Evolutionary conservation across 345 rosid species (phyloP), one percentile per base, ranked within the genome.

Genomic region (Rhodamnia rubescens): DNA sequence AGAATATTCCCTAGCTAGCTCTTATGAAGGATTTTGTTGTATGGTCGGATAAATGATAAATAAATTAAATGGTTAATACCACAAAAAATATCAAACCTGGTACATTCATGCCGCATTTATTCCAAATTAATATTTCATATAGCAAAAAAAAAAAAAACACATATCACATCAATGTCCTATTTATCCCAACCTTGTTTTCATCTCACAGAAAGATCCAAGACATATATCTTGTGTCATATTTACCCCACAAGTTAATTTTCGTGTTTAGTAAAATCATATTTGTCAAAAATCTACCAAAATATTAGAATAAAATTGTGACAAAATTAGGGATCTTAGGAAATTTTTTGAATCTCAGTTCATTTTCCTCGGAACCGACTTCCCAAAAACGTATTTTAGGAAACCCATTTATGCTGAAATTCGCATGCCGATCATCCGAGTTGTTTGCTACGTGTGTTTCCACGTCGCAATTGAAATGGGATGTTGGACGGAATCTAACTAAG

Each of bases 341-440:
- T 9, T 49, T 21, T 69, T 8, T 32, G 3, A 69, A 32, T 32
- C 5, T 69, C 24, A 2, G 11, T 69, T 21, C 24, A 18, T 69
- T 69, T 69, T 64, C 44, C 32, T 69, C 7, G 0, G 2, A 32
- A 18, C 3, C 0, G 2, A 10, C 47, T 69, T 16, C 12, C 6
- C 24, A 4, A 32, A 16, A 32, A 32, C 1, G 11, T 69, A 12
- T 3, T 10, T 18, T 8, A 8, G 36, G 12, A 32, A 40, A 32
- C 24, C 12, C 47, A 18, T 18, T 20, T 20, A 69, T 0, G 2
- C 36, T 8, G 1, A 36, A 69, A 36, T 36, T 20, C 22, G 8
- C 75, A 64, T 2, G 8, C 42, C 3, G 1, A 16, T 32, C 75
- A 32, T 64, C 24, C 6, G 10, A 64, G 11, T 64, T 2, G 7